Percentiles rank a stretch among this genome's conserved stretches.
Conservation (phyloP, 306 rosid genomes). For the Prunus fruticosa region DNA sequence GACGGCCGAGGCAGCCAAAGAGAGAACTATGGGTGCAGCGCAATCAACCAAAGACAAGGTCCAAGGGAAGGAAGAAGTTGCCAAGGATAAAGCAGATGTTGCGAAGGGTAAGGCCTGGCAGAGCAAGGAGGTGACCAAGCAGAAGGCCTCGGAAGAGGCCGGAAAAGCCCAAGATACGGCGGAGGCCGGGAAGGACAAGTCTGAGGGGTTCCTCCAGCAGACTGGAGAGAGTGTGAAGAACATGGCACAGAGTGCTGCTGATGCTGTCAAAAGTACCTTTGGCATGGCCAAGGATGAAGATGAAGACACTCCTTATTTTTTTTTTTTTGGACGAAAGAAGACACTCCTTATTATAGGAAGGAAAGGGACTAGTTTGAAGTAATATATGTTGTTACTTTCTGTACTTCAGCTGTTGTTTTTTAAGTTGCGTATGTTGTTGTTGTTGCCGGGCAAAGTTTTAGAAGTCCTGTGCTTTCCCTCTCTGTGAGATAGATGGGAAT, state of each 20-base stretch:
- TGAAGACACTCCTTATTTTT: too few relatives aligned
- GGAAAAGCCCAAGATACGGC: constrained; percentile 20
- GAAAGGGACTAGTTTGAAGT: neutral
- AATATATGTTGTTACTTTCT: neutral
- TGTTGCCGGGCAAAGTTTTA: neutral
- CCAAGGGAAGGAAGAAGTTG: constrained; percentile 6
- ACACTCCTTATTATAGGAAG: neutral
- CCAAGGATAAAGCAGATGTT: neutral
- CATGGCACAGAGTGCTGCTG: constrained; percentile 3
- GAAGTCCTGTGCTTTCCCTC: constrained; percentile 1
- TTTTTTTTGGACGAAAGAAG: too few relatives aligned
- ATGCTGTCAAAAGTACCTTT: constrained; percentile 1
- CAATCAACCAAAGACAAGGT: neutral
- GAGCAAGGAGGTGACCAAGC: constrained; percentile 9
- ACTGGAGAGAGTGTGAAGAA: neutral
- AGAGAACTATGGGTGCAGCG: neutral
- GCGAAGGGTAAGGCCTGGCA: neutral
- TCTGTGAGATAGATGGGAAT: constrained; percentile 1
- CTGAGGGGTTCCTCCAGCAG: constrained; percentile 1
- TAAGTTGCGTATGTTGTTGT: neutral
- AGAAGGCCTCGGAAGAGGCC: neutral
- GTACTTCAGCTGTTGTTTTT: neutral
- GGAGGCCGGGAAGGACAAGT: constrained; percentile 10
- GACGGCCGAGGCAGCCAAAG: constrained; percentile 26
- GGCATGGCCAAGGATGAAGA: constrained; percentile 15